Conservation (phyloP, 2,329 filamentous ascomycete genomes). For the Colletotrichum sp. region DNA sequence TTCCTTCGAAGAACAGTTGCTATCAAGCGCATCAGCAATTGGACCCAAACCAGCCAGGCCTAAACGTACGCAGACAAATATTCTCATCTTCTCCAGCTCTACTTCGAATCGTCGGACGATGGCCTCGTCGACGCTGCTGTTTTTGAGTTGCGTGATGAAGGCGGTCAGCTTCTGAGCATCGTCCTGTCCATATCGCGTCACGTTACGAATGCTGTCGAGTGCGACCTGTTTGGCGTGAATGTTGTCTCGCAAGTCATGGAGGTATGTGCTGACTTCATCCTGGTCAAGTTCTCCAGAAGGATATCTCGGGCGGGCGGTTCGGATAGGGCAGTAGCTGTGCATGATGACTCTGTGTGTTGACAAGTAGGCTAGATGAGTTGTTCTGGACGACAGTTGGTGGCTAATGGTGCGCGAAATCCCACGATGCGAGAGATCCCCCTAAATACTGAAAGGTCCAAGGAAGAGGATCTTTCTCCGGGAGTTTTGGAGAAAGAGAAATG, state of each 20-base stretch:
- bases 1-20: background rate
- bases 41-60: background rate
- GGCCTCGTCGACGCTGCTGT: background rate
- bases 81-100: background rate
- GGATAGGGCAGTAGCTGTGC: background rate
- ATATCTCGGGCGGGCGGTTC: background rate
- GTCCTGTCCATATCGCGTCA: background rate
- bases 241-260: background rate
- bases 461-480: background rate
- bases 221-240: background rate
- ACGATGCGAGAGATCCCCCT: background rate
- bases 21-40: background rate
- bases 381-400: background rate
- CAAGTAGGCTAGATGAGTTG: background rate
- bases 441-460: background rate
- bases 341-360: background rate
- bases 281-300: background rate
- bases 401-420: background rate
- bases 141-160: background rate
- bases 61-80: background rate
- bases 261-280: background rate
- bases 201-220: background rate
- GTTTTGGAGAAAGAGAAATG: background rate
- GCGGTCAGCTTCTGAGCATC: background rate
- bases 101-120: background rate